Conservation (phyloP, 352 stramenopile species). For the Globisporangium polare region DNA sequence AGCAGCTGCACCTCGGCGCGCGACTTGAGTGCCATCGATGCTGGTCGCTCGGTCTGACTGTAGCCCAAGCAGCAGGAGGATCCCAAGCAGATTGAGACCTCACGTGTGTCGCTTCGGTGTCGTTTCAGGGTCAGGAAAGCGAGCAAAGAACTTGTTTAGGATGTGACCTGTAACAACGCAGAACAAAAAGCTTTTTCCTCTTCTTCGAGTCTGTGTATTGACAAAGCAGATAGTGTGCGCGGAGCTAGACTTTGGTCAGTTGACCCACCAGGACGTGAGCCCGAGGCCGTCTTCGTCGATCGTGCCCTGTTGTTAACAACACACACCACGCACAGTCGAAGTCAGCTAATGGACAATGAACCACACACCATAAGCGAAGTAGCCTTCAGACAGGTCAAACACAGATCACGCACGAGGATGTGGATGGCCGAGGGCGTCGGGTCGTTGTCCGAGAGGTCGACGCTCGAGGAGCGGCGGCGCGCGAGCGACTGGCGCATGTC, state of each 20-base stretch:
- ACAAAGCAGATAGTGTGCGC: no score
- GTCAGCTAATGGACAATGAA: neutral
- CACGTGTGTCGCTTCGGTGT: no score
- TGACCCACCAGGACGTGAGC: constrained; percentile 80
- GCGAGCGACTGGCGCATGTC: constrained; percentile 74
- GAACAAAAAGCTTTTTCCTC: no score
- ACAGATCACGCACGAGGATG: constrained; percentile 52
- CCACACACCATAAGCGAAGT: neutral
- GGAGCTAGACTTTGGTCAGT: no score
- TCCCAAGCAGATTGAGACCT: no score
- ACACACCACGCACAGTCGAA: neutral
- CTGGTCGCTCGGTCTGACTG: neutral
- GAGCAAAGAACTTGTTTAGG: no score
- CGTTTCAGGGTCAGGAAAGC: no score
- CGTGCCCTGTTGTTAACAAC: constrained; percentile 48
- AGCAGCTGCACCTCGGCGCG: constrained; percentile 51
- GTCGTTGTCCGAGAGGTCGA: constrained; percentile 81
- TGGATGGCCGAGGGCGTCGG: constrained; percentile 80
- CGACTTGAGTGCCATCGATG: constrained; percentile 36
- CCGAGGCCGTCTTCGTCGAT: constrained; percentile 85
- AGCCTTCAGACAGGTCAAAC: neutral
- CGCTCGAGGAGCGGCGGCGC: constrained; percentile 73
- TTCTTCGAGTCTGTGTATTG: no score
- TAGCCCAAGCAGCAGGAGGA: no score
- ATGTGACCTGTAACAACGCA: no score